Evolutionary conservation across 139 green algal species (phyloP).

Genomic region (Medakamo hakoo): DNA sequence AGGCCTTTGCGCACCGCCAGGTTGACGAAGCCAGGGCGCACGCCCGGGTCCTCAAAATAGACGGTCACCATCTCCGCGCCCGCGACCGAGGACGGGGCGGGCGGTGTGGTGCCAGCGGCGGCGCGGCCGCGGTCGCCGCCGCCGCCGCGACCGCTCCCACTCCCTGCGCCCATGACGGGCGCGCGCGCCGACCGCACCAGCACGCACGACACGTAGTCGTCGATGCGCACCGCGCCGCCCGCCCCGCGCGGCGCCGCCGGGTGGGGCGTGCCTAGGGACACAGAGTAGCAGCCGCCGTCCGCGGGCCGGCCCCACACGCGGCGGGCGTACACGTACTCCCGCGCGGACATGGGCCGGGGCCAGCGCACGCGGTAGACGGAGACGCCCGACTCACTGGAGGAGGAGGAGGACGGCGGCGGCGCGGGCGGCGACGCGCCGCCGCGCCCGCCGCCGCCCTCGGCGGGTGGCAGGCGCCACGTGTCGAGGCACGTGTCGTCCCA

Average conservation of each 20-base stretch:
- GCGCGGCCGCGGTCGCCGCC: neutral
- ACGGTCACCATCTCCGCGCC: slow-evolving; percentile 38
- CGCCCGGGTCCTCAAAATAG: slow-evolving; percentile 58
- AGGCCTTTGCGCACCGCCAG: slow-evolving; percentile 50
- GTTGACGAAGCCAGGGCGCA: slow-evolving; percentile 38
- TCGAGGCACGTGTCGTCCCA: slow-evolving; percentile 34
- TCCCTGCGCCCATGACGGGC: slow-evolving; percentile 4
- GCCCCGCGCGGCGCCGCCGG: neutral
- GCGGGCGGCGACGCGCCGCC: no score
- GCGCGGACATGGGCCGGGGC: slow-evolving; percentile 36
- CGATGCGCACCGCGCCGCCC: slow-evolving; percentile 24
- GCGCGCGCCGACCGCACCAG: slow-evolving; percentile 18
- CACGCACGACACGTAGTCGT: slow-evolving; percentile 29
- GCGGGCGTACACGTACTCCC: slow-evolving; percentile 48
- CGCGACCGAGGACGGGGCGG: neutral
- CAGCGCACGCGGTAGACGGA: slow-evolving; percentile 36
- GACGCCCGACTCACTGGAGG: slow-evolving; percentile 20
- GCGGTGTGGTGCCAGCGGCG: no score
- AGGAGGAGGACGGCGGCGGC: neutral
- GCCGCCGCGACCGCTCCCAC: no score
- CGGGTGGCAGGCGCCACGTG: slow-evolving; percentile 2
- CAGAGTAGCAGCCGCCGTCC: slow-evolving; percentile 40
- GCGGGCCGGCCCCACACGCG: slow-evolving; percentile 37
- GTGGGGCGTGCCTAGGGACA: neutral
- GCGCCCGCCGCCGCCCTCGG: no score